A percentile compares a stretch with the other conserved stretches of the same genome.
Evolutionary conservation across 2,329 filamentous ascomycete genomes (phyloP).

Genomic region (Didymellaceae sp.): DNA sequence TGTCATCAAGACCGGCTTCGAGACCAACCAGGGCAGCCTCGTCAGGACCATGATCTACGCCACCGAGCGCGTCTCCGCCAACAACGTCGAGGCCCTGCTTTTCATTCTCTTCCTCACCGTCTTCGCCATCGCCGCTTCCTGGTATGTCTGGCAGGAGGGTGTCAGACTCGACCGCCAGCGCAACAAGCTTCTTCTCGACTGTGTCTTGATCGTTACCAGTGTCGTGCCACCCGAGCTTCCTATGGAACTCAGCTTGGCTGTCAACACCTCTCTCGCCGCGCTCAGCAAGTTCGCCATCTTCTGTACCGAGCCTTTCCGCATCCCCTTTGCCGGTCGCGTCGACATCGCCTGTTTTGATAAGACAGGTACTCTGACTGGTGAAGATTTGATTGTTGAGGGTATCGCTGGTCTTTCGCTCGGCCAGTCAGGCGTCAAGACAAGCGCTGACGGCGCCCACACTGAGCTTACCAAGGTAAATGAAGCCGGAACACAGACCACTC

Average conservation of each 20-base stretch:
- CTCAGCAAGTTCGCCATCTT: slow-evolving; percentile 96
- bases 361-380: slow-evolving; percentile 94
- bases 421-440: slow-evolving; percentile 68
- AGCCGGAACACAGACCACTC: slow-evolving; percentile 79
- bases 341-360: slow-evolving; percentile 99
- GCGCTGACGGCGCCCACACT: slow-evolving; percentile 82
- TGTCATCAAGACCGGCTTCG: slow-evolving; percentile 96
- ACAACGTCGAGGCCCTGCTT: slow-evolving; percentile 93
- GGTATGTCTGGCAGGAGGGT: slow-evolving; percentile 99
- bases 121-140: slow-evolving; percentile 95
- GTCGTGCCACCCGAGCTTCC: slow-evolving; percentile 98
- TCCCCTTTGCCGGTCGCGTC: slow-evolving; percentile 92
- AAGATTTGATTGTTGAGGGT: slow-evolving; percentile 95
- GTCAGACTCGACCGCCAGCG: slow-evolving; percentile 93
- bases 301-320: slow-evolving; percentile 98
- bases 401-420: slow-evolving; percentile 87
- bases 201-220: slow-evolving; percentile 95
- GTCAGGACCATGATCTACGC: slow-evolving; percentile 99
- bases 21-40: slow-evolving; percentile 96
- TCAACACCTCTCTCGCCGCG: slow-evolving; percentile 95
- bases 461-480: slow-evolving; percentile 74
- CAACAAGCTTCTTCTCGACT: slow-evolving; percentile 95
- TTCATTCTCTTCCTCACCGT: slow-evolving; percentile 97
- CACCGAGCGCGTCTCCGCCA: slow-evolving; percentile 97
- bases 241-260: slow-evolving; percentile 96